Base-by-base conservation (phyloP, 2,329 filamentous ascomycete species). In the Alternaria solani region DNA sequence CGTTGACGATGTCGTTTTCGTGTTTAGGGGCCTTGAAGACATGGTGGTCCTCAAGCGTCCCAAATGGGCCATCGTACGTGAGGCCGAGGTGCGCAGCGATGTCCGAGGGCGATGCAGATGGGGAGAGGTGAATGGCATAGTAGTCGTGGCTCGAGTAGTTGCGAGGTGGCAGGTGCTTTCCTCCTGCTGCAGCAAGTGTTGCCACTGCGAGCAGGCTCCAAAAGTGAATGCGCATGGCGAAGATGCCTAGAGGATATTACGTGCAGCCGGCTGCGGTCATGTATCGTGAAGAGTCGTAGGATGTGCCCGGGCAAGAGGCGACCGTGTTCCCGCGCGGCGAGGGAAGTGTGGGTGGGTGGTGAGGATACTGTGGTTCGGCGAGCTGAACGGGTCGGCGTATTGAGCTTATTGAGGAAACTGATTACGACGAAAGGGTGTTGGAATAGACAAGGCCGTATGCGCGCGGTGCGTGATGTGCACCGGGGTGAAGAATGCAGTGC, bases 101-200 rank as follows among this genome's bases (percentile, higher is more conserved):
- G 41, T 90, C 84, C 25, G 86, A 80, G 16, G 93, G 93, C 14
- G 88, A 84, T 7, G 86, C 83, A 38, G 86, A 83, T 12, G 86
- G 81, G 60, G 90, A 87, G 72, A 99, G 86, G 67, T 97, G 91
- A 47, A 99, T 84, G 65, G 96, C 93, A 78, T 98, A 97, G 81
- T 96, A 98, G 79, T 99, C 94, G 79, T 93, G 88, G 39, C 86
- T 84, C 51, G 91, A 86, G 83, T 96, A 92, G 74, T 95, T 86
- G 69, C 91, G 90, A 64, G 84, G 81, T 51, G 83, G 81, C 44
- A 87, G 77, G 65, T 72, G 74, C 51, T 62, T 63, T 51, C 65
- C 68, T 51, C 65, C 68, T 51, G 71, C 72, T 20, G 74, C 68
- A 44, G 72, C 70, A 59, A 73, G 66, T 58, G 72, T 66, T 26